Conservation (phyloP, 2,329 filamentous ascomycete genomes). For the Cytospora chrysosperma region DNA sequence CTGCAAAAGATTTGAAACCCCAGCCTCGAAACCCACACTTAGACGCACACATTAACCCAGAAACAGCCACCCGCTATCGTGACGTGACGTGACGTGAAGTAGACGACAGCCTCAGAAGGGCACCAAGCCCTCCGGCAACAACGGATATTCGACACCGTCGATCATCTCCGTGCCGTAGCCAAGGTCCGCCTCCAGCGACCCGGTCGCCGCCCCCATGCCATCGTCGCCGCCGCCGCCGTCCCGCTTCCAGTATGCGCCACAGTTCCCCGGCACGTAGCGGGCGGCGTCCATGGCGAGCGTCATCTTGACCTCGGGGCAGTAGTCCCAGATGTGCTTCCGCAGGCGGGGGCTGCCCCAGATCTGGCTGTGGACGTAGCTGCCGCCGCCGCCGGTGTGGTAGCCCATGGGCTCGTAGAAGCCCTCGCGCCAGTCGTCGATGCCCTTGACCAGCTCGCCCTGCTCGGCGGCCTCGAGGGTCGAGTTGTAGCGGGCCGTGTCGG, state of each 20-base stretch:
- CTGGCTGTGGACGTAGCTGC: constrained; percentile 39
- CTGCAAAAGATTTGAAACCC: too few relatives aligned
- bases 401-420: constrained; percentile 52
- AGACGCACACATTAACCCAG: background rate
- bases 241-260: constrained; percentile 47
- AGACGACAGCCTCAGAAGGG: constrained; percentile 33
- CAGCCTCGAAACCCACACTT: background rate
- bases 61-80: background rate
- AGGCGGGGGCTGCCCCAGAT: constrained; percentile 47
- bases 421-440: constrained; percentile 43
- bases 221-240: constrained; percentile 25
- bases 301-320: constrained; percentile 53
- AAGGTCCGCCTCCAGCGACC: constrained; percentile 28
- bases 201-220: constrained; percentile 26
- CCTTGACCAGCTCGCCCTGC: constrained; percentile 41
- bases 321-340: constrained; percentile 50
- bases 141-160: constrained; percentile 41
- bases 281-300: constrained; percentile 48
- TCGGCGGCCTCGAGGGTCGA: constrained; percentile 26
- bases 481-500: constrained; percentile 21
- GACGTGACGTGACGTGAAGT: too few relatives aligned
- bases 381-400: constrained; percentile 49
- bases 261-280: constrained; percentile 49
- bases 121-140: constrained; percentile 36
- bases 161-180: constrained; percentile 42